These are phyloP conservation scores for Talaromyces borbonicus DNA, from an alignment of 495 filamentous ascomycete species.

Conservation along the genomic window DNA sequence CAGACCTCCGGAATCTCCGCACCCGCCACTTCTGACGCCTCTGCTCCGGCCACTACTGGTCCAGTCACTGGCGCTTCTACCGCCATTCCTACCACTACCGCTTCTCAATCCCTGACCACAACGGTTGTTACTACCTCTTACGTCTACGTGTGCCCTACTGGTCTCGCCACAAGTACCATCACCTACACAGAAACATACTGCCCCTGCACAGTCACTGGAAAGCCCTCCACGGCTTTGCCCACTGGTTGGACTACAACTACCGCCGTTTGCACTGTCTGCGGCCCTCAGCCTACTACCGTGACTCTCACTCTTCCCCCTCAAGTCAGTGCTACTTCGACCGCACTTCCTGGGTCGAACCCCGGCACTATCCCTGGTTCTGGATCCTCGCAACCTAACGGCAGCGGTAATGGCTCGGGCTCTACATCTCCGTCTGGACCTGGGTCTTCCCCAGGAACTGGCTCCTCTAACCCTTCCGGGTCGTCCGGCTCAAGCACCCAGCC, in stretches of 20 bases:
- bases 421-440: constrained; percentile 14
- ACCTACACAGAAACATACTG: constrained; percentile 31
- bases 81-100: constrained; percentile 6
- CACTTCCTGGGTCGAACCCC: background rate
- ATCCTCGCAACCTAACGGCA: constrained; percentile 14
- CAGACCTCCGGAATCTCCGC: background rate
- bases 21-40: background rate
- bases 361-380: constrained; percentile 1
- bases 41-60: background rate
- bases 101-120: constrained; percentile 32
- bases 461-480: background rate
- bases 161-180: constrained; percentile 35
- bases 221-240: constrained; percentile 18
- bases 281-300: constrained; percentile 21
- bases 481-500: background rate
- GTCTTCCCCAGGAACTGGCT: constrained; percentile 13
- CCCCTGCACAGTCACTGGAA: constrained; percentile 20
- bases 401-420: constrained; percentile 11
- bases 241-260: constrained; percentile 38
- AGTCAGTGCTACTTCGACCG: constrained; percentile 3
- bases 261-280: constrained; percentile 33
- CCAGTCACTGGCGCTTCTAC: constrained; percentile 8
- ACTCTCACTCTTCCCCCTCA: constrained; percentile 25
- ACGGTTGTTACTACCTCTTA: constrained; percentile 35
- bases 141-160: constrained; percentile 33